Evolutionary conservation across 805 yeast species (phyloP).

Genomic region (Priceomyces carsonii): DNA sequence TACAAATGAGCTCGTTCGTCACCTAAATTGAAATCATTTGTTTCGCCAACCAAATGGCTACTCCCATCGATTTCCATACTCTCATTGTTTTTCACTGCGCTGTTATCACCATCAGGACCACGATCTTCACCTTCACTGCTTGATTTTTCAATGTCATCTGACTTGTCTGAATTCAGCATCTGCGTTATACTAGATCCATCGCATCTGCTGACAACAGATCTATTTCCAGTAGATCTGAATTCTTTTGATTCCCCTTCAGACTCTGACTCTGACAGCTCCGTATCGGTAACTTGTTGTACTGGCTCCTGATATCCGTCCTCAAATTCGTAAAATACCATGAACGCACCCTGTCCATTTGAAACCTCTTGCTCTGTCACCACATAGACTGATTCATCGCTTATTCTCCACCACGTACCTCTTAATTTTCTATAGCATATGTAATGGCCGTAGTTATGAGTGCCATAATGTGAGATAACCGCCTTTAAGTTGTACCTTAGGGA

Average conservation of each 20-base stretch:
- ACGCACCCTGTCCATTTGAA: constrained; percentile 78
- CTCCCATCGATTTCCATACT: background rate
- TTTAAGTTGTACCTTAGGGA: constrained; percentile 67
- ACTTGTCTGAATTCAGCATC: too few relatives aligned
- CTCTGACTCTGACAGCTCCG: constrained; percentile 12
- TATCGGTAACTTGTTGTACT: constrained; percentile 18
- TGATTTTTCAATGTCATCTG: background rate
- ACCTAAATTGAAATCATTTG: constrained; percentile 13
- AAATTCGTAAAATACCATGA: constrained; percentile 85
- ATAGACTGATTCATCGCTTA: constrained; percentile 86
- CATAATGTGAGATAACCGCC: constrained; percentile 89
- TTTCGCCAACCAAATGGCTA: background rate
- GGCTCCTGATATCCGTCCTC: constrained; percentile 28
- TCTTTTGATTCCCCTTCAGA: constrained; percentile 11
- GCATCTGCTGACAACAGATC: too few relatives aligned
- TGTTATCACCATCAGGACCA: background rate
- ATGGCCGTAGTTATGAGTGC: constrained; percentile 97
- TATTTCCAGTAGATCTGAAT: too few relatives aligned
- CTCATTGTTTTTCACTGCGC: constrained; percentile 3
- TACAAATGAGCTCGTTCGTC: constrained; percentile 20
- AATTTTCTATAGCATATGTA: constrained; percentile 83
- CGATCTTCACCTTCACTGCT: background rate
- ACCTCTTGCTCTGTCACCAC: constrained; percentile 82
- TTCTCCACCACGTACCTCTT: constrained; percentile 93
- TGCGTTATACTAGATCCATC: too few relatives aligned